Base-by-base conservation (phyloP, 371 early-diverging fungal species). In the Parasitella parasitica region DNA sequence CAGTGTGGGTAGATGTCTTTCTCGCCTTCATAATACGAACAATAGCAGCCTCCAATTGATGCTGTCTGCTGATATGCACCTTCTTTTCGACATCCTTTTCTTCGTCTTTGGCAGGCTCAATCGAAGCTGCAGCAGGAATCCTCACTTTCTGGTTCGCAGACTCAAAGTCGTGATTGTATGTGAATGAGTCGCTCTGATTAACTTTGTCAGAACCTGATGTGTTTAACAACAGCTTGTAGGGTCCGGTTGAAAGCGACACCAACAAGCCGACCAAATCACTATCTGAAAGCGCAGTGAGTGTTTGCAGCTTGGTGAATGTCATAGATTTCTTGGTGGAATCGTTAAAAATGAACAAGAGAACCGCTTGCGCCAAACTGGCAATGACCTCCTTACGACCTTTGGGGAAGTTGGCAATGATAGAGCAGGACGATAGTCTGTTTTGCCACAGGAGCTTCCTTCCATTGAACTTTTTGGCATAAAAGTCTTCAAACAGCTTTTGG, bases 11-110 rank as follows among this genome's bases (percentile, higher is more conserved):
- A 22, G 93, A 59, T 24, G 71, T 79, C 73, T 91, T 92, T 30
- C 90, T 83, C 0, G 89, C 82, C 75, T 99, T 99, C 94, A 97
- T 91, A 50, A 97, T 88, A 36, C 98, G 84, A 6, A 97, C 97
- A 70, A 97, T 88, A 0, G 96, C 95, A 4, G 99, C 99, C 66
- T 99, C 98, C 9, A 96, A 81, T 72, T 89, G 88, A 67, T 89
- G 88, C 63, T 91, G 89, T 38, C 94, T 83, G 70, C 94, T 93
- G 49, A 88, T 81, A 65, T 89, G 82, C 38, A 94, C 92, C 53
- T 87, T 82, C 43, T 87, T 85, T 38, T 84, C 86, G 4, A 93
- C 93, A 28, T 79, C 81, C 28, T 84, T 81, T 37, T 87, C 72
- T 65, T 93, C 93, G 65, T 93, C 91, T 46, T 74, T 76, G n/a